phyloP scores from a whole-genome alignment of 1,284 basidiomycete genomes.

The Sanguinoderma infundibulare region DNA sequence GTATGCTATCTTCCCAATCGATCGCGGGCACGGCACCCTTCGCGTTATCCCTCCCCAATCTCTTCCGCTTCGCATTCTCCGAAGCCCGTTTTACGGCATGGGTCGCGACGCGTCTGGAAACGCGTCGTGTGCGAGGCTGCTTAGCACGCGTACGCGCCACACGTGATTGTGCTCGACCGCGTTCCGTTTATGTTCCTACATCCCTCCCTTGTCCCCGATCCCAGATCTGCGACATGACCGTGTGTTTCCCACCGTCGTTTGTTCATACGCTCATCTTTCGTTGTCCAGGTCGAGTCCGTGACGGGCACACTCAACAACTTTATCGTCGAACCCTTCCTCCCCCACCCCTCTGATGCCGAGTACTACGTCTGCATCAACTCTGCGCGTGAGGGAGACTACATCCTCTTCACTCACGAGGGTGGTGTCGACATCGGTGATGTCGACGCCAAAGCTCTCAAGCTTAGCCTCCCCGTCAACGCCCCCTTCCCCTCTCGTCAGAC shows the following conservation, averaged over 20 bases:
- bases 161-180: conserved; percentile 19
- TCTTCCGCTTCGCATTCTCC: background rate
- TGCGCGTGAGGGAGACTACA: conserved; percentile 91
- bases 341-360: conserved; percentile 92
- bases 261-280: background rate
- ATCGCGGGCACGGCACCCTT: conserved; percentile 3
- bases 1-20: conserved; percentile 8
- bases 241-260: conserved; percentile 8
- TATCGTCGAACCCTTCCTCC: conserved; percentile 98
- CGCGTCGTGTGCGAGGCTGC: conserved; percentile 20
- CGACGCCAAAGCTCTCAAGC: conserved; percentile 94
- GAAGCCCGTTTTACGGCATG: background rate
- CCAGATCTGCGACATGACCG: background rate
- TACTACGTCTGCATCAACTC: conserved; percentile 99
- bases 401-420: conserved; percentile 99
- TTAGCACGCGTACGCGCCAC: conserved; percentile 16
- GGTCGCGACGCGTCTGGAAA: conserved; percentile 21
- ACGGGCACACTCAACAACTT: conserved; percentile 97
- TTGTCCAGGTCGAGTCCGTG: conserved; percentile 83
- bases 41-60: background rate
- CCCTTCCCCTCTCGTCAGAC: conserved; percentile 82
- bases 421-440: conserved; percentile 99
- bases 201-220: background rate
- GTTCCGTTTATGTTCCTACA: conserved; percentile 7
- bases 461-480: conserved; percentile 81